Conservation (phyloP, 345 rosid genomes). For the Ceriops decandra region DNA sequence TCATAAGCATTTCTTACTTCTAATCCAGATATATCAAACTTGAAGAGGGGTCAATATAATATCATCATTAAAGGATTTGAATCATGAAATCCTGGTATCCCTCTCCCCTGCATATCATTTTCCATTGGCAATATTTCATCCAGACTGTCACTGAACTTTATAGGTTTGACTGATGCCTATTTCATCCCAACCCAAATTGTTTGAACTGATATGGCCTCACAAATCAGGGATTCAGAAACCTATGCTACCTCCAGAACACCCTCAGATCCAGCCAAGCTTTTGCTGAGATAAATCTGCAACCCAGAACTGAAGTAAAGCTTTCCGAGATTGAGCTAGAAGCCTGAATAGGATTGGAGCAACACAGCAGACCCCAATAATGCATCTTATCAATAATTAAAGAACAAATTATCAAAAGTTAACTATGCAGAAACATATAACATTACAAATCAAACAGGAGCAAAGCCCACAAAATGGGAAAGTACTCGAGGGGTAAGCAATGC, state of each 20-base stretch:
- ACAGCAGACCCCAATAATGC: conserved; percentile 6
- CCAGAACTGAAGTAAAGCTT: conserved; percentile 40
- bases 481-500: too few species aligned
- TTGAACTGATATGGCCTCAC: conserved; percentile 23
- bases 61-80: not conserved
- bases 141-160: conserved; percentile 16
- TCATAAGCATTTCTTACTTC: not conserved
- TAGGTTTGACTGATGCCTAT: conserved; percentile 10
- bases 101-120: conserved; percentile 14
- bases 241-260: conserved; percentile 29
- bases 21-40: conserved; percentile 1
- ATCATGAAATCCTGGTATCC: not conserved
- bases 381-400: conserved; percentile 1
- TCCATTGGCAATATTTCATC: conserved; percentile 4
- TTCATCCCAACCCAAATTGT: conserved; percentile 14
- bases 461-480: not conserved
- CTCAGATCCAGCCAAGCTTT: conserved; percentile 34
- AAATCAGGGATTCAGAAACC: conserved; percentile 17
- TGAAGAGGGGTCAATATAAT: not conserved
- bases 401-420: conserved; percentile 6
- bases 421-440: not conserved
- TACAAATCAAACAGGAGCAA: not conserved
- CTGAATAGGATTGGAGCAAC: conserved; percentile 8
- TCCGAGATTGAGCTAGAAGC: conserved; percentile 30
- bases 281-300: conserved; percentile 36